phyloP scores from a whole-genome alignment of 2,329 filamentous ascomycete genomes.

The Curvularia sp. region DNA sequence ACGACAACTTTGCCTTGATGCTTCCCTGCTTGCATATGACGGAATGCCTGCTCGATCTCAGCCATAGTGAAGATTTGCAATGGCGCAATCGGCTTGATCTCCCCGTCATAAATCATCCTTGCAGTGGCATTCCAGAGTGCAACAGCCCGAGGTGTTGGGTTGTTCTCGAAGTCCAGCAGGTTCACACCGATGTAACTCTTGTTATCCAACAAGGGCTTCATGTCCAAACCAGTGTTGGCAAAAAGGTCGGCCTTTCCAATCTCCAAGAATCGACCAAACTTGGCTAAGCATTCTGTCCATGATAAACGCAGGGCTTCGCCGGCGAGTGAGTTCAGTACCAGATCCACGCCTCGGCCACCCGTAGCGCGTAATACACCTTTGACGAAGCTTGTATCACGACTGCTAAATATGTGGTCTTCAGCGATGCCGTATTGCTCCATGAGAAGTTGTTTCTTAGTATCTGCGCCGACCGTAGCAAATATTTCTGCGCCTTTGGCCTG shows the following conservation, averaged over 20 bases:
- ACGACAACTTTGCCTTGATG: slow-evolving; percentile 53
- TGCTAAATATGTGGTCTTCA: slow-evolving; percentile 39
- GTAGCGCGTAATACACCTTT: slow-evolving; percentile 24
- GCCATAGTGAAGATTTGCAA: slow-evolving; percentile 12
- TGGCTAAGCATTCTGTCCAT: slow-evolving; percentile 36
- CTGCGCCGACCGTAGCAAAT: slow-evolving; percentile 27
- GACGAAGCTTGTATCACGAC: slow-evolving; percentile 18
- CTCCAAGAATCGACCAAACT: slow-evolving; percentile 41
- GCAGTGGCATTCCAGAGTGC: slow-evolving; percentile 2
- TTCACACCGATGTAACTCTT: slow-evolving; percentile 15
- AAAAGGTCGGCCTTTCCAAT: slow-evolving; percentile 22
- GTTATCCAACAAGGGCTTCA: slow-evolving; percentile 20
- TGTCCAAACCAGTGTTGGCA: slow-evolving; percentile 23
- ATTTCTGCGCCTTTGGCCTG: slow-evolving; percentile 24
- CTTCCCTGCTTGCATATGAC: slow-evolving; percentile 40
- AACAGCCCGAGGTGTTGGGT: slow-evolving; percentile 1
- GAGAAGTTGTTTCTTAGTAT: slow-evolving; percentile 21
- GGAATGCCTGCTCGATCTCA: slow-evolving; percentile 15
- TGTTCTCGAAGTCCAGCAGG: slow-evolving; percentile 11
- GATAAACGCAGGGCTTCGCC: slow-evolving; percentile 32
- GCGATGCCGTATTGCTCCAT: slow-evolving; percentile 23
- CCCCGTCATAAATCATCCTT: slow-evolving; percentile 9
- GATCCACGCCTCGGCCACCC: slow-evolving; percentile 40
- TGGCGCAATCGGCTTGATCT: slow-evolving; percentile 11
- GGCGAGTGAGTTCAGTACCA: slow-evolving; percentile 41